These are phyloP conservation scores for Colletotrichum chrysophilum DNA, from an alignment of 2,329 filamentous ascomycete species.

Conservation along the genomic window DNA sequence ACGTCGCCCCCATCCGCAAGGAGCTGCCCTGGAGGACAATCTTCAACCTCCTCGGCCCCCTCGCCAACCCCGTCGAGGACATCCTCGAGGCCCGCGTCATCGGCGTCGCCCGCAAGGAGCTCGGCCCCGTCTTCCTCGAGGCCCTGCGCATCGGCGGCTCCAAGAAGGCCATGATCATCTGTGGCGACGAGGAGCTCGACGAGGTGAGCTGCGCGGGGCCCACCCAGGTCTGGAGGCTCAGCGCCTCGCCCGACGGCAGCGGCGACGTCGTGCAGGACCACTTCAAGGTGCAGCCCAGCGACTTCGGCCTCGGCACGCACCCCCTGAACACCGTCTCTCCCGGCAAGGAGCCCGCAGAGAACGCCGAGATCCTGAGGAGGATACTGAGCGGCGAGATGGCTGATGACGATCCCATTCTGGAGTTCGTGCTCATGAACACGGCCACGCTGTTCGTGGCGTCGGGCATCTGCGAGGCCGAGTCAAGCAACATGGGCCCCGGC, in stretches of 20 bases:
- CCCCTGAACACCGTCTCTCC: conserved; percentile 79
- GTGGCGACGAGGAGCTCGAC: conserved; percentile 92
- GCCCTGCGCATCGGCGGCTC: conserved; percentile 78
- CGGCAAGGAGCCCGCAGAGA: conserved; percentile 85
- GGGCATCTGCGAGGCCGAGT: conserved; percentile 84
- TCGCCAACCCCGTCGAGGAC: conserved; percentile 88
- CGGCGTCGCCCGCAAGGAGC: conserved; percentile 87
- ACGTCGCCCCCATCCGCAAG: conserved; percentile 83
- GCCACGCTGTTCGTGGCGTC: conserved; percentile 86
- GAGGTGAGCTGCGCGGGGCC: conserved; percentile 91
- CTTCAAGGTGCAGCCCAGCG: conserved; percentile 80
- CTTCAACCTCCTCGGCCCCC: conserved; percentile 93
- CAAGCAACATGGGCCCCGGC: conserved; percentile 77
- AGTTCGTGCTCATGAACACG: conserved; percentile 95
- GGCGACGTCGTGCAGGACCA: conserved; percentile 66
- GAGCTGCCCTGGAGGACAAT: conserved; percentile 94
- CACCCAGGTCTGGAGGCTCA: conserved; percentile 87
- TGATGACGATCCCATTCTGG: conserved; percentile 81
- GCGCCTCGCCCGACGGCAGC: conserved; percentile 35
- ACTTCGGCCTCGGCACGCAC: conserved; percentile 84
- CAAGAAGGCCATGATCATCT: conserved; percentile 87
- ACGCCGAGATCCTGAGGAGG: conserved; percentile 81
- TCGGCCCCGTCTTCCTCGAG: conserved; percentile 89
- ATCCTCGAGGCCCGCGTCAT: conserved; percentile 87
- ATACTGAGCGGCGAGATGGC: conserved; percentile 78